Base-by-base conservation (phyloP, 2,329 filamentous ascomycete species). In the Fusarium foetens region DNA sequence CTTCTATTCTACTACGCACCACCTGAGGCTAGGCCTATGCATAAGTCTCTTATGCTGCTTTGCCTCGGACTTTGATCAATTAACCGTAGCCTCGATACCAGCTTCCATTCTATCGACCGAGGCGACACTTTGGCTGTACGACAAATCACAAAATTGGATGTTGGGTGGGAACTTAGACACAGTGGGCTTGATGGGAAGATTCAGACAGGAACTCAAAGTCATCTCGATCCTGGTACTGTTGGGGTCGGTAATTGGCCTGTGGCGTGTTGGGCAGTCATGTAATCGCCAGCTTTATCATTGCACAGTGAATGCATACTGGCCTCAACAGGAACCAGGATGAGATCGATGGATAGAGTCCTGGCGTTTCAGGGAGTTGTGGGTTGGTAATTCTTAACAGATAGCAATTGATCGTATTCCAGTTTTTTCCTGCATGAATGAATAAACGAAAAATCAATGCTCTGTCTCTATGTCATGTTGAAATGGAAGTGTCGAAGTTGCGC, bases 41-140 rank as follows among this genome's bases (percentile, higher is more conserved):
- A 52, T 41, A 49, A 46, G 41, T 36, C 21, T 62, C 46, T 57
- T 62, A 39, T 63, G 58, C 51, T 63, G 27, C 55, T 65, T 51
- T 70, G 38, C 55, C 52, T 54, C 35, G 35, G 59, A 52, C 48
- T 49, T 66, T 67, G 66, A 71, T 63, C 71, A 70, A 76, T 76
- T 76, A 76, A 76, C 74, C 58, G 51, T 73, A 76, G 67, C 66
- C 63, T 71, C 58, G 48, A 76, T 69, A 58, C 60, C 60, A 71
- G 64, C 64, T 60, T 52, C 38, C 54, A 48, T 60, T 58, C 46
- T 58, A 49, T 38, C 57, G 52, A 51, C 43, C 21, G 64, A 66
- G 51, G 70, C 59, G 31, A 63, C 51, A 51, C 35, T 23, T 55
- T 62, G 64, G 63, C 54, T 54, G 39, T 52, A 68, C 60, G 62